A percentile compares a stretch with the other conserved stretches of the same genome.
phyloP scores from a whole-genome alignment of 306 rosid species.

The Cucumis melo region DNA sequence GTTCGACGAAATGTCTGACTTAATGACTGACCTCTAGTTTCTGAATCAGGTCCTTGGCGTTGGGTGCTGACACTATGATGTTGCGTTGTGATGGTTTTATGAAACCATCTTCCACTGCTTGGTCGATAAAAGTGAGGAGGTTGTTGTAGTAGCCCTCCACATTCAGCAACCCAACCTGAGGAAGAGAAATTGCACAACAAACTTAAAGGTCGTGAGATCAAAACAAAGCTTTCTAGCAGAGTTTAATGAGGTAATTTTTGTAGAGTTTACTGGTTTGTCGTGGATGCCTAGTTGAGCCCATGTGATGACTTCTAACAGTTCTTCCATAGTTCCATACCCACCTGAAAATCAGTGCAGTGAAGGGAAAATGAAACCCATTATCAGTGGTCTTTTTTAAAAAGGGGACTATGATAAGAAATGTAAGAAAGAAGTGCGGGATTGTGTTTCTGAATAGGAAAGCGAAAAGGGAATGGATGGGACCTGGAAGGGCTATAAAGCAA shows the following conservation, averaged over 20 bases:
- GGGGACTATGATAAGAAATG: background rate
- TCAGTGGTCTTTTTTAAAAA: background rate
- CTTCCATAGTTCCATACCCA: constrained; percentile 50
- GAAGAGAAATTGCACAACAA: background rate
- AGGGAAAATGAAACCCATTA: background rate
- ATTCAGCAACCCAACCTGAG: constrained; percentile 42
- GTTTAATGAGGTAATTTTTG: background rate
- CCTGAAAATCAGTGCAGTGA: constrained; percentile 18
- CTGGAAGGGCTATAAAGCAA: constrained; percentile 52
- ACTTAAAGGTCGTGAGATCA: background rate
- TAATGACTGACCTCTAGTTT: constrained; percentile 33
- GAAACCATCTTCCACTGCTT: constrained; percentile 53
- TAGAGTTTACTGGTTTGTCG: constrained; percentile 34
- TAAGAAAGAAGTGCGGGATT: background rate
- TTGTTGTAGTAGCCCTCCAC: constrained; percentile 47
- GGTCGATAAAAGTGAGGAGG: constrained; percentile 39
- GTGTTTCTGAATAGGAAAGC: background rate
- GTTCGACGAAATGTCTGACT: constrained; percentile 4
- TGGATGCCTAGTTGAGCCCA: constrained; percentile 60
- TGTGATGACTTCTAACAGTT: constrained; percentile 41
- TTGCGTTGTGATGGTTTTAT: constrained; percentile 40
- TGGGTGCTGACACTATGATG: constrained; percentile 42
- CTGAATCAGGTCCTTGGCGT: constrained; percentile 41
- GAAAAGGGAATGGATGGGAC: constrained; percentile 17
- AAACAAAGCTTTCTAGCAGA: background rate